These are phyloP conservation scores for Mycena sanguinolenta DNA, from an alignment of 768 basidiomycete genomes.

Conservation along the genomic window DNA sequence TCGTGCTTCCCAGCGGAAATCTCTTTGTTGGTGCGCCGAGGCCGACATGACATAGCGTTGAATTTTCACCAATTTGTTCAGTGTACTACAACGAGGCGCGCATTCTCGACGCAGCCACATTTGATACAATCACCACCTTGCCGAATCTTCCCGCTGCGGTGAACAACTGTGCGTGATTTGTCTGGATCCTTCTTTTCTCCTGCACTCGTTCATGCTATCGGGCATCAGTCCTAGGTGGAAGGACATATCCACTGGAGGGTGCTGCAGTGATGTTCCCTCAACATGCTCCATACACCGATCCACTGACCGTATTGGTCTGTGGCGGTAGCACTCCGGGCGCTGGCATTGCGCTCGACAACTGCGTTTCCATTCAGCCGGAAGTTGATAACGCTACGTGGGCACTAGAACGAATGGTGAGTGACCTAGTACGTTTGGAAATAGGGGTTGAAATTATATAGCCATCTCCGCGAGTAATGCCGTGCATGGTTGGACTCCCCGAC, in stretches of 20 bases:
- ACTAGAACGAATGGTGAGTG: constrained; percentile 82
- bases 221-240: constrained; percentile 68
- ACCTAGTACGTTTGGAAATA: too few species aligned
- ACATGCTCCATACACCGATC: constrained; percentile 79
- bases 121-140: constrained; percentile 67
- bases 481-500: constrained; percentile 70
- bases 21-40: constrained; percentile 74
- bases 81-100: constrained; percentile 88
- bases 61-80: constrained; percentile 39
- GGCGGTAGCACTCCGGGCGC: constrained; percentile 78
- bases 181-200: not conserved
- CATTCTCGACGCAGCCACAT: constrained; percentile 75
- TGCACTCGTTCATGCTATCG: constrained; percentile 5
- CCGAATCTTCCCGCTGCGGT: constrained; percentile 85
- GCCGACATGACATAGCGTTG: not conserved
- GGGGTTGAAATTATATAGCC: constrained; percentile 56
- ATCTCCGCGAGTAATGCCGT: constrained; percentile 81
- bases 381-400: constrained; percentile 72
- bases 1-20: constrained; percentile 76
- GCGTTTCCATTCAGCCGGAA: constrained; percentile 78
- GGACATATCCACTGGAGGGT: constrained; percentile 85
- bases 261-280: constrained; percentile 79
- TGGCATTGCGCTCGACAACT: constrained; percentile 72
- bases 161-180: constrained; percentile 61
- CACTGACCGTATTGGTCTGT: constrained; percentile 77